A percentile compares a stretch with the other conserved stretches of the same genome.
These are phyloP conservation scores for Galerina marginata DNA, from an alignment of 768 basidiomycete genomes.

Conservation along the genomic window DNA sequence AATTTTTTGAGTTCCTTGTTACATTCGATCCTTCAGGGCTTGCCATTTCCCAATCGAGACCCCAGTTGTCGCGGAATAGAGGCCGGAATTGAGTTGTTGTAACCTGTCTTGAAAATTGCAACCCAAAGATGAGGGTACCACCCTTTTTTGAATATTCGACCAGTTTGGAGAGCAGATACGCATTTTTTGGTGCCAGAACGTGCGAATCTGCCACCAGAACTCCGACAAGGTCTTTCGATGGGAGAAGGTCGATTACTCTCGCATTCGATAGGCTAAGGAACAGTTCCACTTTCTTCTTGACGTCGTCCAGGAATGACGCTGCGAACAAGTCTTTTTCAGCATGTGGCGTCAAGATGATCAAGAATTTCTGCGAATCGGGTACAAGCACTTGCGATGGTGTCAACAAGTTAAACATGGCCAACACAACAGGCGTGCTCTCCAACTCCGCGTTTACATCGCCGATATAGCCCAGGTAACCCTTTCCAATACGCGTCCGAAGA, in stretches of 20 bases:
- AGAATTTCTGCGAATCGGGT: constrained; percentile 26
- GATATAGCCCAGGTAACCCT: constrained; percentile 39
- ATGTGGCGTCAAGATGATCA: constrained; percentile 31
- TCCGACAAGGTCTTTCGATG: constrained; percentile 34
- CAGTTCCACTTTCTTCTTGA: constrained; percentile 25
- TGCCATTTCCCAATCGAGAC: constrained; percentile 37
- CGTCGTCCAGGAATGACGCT: constrained; percentile 25
- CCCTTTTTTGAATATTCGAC: constrained; percentile 40
- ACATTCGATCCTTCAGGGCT: constrained; percentile 19
- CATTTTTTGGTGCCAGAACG: constrained; percentile 29
- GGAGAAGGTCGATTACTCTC: constrained; percentile 30
- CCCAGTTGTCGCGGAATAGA: constrained; percentile 35
- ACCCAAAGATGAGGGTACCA: constrained; percentile 41
- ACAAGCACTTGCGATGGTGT: constrained; percentile 5
- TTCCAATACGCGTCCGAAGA: constrained; percentile 26
- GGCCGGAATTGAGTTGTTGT: constrained; percentile 20
- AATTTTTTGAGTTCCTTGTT: constrained; percentile 19
- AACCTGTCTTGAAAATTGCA: constrained; percentile 28
- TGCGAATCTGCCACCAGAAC: constrained; percentile 41
- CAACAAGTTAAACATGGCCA: constrained; percentile 39
- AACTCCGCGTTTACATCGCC: constrained; percentile 37
- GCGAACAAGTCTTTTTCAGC: constrained; percentile 12
- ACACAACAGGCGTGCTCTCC: constrained; percentile 31
- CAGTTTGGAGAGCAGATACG: constrained; percentile 32
- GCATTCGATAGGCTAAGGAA: constrained; percentile 25